These are phyloP conservation scores for Magnusiomyces tetraspermus DNA, from an alignment of 1,139 yeast genomes.

Conservation along the genomic window DNA sequence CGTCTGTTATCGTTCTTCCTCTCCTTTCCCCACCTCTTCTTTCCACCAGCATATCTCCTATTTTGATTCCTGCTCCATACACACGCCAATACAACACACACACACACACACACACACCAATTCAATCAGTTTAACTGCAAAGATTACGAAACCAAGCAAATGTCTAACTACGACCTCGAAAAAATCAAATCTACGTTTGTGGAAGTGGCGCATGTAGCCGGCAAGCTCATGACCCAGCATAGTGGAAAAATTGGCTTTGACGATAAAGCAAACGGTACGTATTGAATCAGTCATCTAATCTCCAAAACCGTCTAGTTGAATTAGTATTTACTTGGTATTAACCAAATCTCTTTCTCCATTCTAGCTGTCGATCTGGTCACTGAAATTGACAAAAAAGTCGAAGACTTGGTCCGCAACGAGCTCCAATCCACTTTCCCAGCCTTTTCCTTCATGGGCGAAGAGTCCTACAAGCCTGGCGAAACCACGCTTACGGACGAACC, in stretches of 20 bases:
- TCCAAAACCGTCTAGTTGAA: too few relatives aligned
- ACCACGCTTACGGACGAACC: constrained; percentile 43
- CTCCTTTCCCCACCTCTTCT: not conserved
- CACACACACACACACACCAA: not conserved
- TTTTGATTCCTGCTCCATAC: too few relatives aligned
- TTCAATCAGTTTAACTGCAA: not conserved
- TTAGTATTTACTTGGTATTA: not conserved
- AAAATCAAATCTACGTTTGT: constrained; percentile 39
- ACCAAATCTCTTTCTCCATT: too few relatives aligned
- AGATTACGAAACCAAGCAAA: too few relatives aligned
- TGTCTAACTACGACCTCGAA: constrained; percentile 17
- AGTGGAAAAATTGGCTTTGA: constrained; percentile 43
- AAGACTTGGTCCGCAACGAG: constrained; percentile 36
- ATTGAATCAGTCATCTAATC: too few relatives aligned
- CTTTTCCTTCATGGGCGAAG: constrained; percentile 50
- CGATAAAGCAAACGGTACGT: constrained; percentile 41
- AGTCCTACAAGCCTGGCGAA: constrained; percentile 41
- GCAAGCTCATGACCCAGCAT: constrained; percentile 39
- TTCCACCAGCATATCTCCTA: too few relatives aligned
- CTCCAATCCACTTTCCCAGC: constrained; percentile 37
- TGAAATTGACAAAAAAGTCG: constrained; percentile 47
- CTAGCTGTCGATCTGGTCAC: constrained; percentile 50
- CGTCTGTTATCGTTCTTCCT: not conserved
- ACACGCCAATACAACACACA: too few relatives aligned
- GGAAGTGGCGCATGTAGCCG: constrained; percentile 42